Evolutionary conservation across 345 rosid genomes (phyloP).

Genomic region (Hevea brasiliensis): DNA sequence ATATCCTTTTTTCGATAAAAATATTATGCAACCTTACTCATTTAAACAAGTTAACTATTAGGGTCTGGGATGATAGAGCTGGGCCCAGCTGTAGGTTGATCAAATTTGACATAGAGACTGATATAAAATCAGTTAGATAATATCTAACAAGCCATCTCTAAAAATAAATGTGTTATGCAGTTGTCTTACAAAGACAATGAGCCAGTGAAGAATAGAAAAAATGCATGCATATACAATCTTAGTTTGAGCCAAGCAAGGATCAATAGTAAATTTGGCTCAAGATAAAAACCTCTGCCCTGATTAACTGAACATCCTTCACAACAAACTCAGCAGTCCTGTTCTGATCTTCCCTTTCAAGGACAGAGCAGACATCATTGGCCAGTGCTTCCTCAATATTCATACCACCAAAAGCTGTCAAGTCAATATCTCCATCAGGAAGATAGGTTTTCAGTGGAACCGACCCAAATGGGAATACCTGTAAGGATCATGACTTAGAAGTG

Average conservation of each 20-base stretch:
- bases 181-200: neutral
- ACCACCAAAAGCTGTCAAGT: constrained; percentile 61
- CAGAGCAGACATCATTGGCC: constrained; percentile 46
- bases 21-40: too few relatives aligned
- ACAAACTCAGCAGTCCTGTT: constrained; percentile 36
- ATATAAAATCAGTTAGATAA: neutral
- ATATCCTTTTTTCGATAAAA: neutral
- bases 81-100: neutral
- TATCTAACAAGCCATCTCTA: neutral
- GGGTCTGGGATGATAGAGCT: neutral
- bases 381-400: constrained; percentile 53
- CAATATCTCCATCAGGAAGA: constrained; percentile 98
- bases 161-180: neutral
- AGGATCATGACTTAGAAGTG: constrained; percentile 5
- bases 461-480: constrained; percentile 84
- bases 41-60: neutral
- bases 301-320: constrained; percentile 67
- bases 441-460: constrained; percentile 92
- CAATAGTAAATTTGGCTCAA: neutral
- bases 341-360: constrained; percentile 52
- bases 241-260: neutral
- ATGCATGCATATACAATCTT: neutral
- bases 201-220: neutral
- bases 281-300: constrained; percentile 70
- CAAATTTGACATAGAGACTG: neutral